Evolutionary conservation across 1,284 basidiomycete genomes (phyloP).

Genomic region (Fomitopsis palustris): DNA sequence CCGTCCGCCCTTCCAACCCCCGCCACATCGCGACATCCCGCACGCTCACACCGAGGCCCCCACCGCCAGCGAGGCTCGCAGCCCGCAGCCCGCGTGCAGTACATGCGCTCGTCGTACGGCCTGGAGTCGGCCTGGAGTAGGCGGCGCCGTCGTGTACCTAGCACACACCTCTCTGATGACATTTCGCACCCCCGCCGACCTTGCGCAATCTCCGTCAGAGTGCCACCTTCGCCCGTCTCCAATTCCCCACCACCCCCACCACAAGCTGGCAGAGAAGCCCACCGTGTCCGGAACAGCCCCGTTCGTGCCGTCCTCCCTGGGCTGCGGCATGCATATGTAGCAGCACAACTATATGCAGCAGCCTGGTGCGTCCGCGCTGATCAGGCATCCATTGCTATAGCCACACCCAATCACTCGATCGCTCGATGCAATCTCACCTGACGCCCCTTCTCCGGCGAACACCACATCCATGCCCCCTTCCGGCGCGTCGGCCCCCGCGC

Average conservation of each 20-base stretch:
- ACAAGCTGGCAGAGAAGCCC: too few relatives aligned
- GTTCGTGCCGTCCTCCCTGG: neutral
- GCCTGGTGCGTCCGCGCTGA: neutral
- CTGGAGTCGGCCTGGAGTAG: neutral
- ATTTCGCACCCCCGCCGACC: neutral
- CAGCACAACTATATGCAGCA: too few relatives aligned
- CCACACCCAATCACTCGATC: neutral
- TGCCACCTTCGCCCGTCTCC: neutral
- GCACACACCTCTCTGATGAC: neutral
- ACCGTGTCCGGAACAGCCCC: neutral
- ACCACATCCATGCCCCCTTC: neutral
- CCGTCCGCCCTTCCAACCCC: neutral
- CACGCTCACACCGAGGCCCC: neutral
- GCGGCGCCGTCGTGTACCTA: neutral
- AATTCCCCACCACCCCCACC: neutral
- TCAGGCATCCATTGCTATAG: neutral
- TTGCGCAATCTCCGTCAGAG: neutral
- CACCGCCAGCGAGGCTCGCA: neutral
- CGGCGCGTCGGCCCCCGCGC: neutral
- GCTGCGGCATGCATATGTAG: neutral
- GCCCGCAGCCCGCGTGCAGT: neutral
- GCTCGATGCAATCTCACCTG: neutral
- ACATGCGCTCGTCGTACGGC: neutral
- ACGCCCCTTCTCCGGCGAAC: neutral
- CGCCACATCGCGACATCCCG: neutral